phyloP scores from a whole-genome alignment of 2,329 filamentous ascomycete species.

The Dothistroma pini region DNA sequence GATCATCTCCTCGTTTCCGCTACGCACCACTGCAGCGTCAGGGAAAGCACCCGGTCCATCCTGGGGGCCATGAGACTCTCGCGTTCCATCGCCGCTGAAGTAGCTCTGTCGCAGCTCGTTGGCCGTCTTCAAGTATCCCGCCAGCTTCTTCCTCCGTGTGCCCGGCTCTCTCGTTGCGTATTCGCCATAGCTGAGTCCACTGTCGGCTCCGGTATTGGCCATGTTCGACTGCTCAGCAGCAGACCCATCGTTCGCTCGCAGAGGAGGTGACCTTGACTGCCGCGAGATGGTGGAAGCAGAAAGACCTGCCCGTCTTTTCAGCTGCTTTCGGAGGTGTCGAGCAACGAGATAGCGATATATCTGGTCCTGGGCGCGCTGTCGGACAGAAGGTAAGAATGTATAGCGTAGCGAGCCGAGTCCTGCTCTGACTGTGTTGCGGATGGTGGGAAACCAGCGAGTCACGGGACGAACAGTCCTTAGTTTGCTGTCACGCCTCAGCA shows the following conservation, averaged over 20 bases:
- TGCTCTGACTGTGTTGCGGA: constrained; percentile 61
- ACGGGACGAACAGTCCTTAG: constrained; percentile 4
- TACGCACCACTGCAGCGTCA: constrained; percentile 73
- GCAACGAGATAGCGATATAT: constrained; percentile 56
- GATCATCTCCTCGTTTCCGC: constrained; percentile 86
- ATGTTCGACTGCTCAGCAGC: constrained; percentile 28
- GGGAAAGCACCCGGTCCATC: constrained; percentile 64
- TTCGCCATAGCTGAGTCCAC: constrained; percentile 35
- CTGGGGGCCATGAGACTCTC: constrained; percentile 21
- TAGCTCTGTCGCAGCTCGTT: constrained; percentile 69
- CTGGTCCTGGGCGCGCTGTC: constrained; percentile 67
- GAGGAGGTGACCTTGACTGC: neutral
- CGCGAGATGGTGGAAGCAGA: neutral
- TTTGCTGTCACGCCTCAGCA: constrained; percentile 8
- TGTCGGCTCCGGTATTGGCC: constrained; percentile 29
- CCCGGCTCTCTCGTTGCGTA: constrained; percentile 56
- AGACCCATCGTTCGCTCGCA: constrained; percentile 32
- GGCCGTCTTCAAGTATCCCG: constrained; percentile 66
- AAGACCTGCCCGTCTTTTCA: neutral
- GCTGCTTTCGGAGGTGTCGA: constrained; percentile 29
- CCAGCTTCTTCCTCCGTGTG: constrained; percentile 72
- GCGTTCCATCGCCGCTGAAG: constrained; percentile 36
- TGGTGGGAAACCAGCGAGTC: constrained; percentile 45
- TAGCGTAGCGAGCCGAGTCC: constrained; percentile 67
- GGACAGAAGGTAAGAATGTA: constrained; percentile 68